Conservation (phyloP, 2,329 filamentous ascomycete genomes). For the Thielaviopsis musarum region DNA sequence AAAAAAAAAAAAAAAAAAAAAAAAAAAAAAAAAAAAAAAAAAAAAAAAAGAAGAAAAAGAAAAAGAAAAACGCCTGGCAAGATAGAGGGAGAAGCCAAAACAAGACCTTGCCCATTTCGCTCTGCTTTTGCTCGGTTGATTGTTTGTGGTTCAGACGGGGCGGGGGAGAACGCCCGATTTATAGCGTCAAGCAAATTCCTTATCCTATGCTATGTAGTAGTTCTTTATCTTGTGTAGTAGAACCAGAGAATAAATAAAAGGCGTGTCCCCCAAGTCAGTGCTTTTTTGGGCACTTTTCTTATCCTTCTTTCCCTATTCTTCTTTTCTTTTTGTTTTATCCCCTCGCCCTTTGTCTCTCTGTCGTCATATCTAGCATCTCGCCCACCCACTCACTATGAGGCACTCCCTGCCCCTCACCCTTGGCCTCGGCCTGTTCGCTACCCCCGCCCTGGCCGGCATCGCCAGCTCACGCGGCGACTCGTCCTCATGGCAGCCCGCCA, state of each 20-base stretch:
- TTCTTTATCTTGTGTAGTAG: too few relatives aligned
- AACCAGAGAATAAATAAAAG: too few relatives aligned
- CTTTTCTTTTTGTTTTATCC: background rate
- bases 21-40: background rate
- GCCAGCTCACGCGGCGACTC: slow-evolving; percentile 15
- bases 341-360: background rate
- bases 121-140: too few relatives aligned
- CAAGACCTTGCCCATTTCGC: too few relatives aligned
- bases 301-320: background rate
- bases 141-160: too few relatives aligned
- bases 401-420: background rate
- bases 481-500: slow-evolving; percentile 18
- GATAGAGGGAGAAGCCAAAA: too few relatives aligned
- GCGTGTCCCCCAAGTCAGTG: too few relatives aligned
- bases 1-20: background rate
- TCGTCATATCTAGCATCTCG: background rate
- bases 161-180: background rate
- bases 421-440: background rate
- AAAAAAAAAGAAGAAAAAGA: background rate
- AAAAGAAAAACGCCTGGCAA: too few relatives aligned
- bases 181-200: background rate
- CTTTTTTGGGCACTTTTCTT: background rate
- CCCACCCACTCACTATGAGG: background rate
- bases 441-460: slow-evolving; percentile 16
- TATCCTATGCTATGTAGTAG: too few relatives aligned